These are phyloP conservation scores for Fusarium lateritium DNA, from an alignment of 2,329 filamentous ascomycete species.

Conservation along the genomic window DNA sequence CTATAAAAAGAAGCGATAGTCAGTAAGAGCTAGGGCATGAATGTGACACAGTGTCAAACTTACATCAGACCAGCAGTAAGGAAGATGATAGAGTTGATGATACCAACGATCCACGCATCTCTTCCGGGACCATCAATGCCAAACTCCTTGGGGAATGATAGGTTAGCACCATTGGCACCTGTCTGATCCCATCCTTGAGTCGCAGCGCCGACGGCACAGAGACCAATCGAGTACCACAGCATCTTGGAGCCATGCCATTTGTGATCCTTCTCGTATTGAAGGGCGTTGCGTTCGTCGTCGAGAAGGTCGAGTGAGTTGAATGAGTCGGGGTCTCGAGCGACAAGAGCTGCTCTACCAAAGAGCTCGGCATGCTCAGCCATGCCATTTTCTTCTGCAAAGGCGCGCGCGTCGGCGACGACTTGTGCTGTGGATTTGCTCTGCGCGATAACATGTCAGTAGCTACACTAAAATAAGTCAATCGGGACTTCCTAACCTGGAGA, in stretches of 20 bases:
- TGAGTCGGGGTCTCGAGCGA: slow-evolving; percentile 18
- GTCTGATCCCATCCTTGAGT: slow-evolving; percentile 78
- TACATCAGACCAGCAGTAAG: slow-evolving; percentile 53
- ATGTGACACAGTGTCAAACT: accelerated
- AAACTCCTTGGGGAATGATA: slow-evolving; percentile 69
- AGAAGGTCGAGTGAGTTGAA: slow-evolving; percentile 21
- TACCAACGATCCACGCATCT: slow-evolving; percentile 69
- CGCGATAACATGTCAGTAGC: accelerated
- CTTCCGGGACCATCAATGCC: slow-evolving; percentile 53
- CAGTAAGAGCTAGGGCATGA: accelerated
- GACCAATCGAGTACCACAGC: slow-evolving; percentile 76
- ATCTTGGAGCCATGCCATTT: slow-evolving; percentile 75
- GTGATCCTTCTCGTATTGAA: slow-evolving; percentile 74
- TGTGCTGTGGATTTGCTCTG: slow-evolving; percentile 16
- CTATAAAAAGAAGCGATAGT: neutral
- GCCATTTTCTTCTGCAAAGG: slow-evolving; percentile 24
- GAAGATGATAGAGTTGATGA: slow-evolving; percentile 66
- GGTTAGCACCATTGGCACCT: slow-evolving; percentile 72
- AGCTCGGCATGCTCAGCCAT: slow-evolving; percentile 29
- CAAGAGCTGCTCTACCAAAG: slow-evolving; percentile 25
- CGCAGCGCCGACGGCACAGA: slow-evolving; percentile 77
- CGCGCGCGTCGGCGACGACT: slow-evolving; percentile 17
- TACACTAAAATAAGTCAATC: accelerated
- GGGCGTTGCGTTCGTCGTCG: slow-evolving; percentile 54
- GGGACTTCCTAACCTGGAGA: neutral